Percentiles rank a stretch among this genome's conserved stretches.
Conservation (phyloP, 192 early-diverging fungal genomes). For the Spizellomyces punctatus region DNA sequence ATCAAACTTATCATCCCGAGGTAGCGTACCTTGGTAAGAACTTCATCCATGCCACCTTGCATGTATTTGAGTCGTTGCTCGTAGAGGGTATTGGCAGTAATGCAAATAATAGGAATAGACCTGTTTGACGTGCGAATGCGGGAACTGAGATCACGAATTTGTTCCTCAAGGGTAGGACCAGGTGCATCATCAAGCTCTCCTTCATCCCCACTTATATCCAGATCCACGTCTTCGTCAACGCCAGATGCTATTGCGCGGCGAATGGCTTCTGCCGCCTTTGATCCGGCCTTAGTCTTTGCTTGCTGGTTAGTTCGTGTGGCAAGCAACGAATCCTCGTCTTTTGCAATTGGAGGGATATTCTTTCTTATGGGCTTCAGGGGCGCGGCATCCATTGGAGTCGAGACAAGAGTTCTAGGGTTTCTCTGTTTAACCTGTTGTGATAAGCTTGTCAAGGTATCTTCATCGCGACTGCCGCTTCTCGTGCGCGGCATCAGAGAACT, state of each 20-base stretch:
- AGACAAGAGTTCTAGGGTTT: no score
- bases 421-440: no score
- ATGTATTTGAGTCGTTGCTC: background rate
- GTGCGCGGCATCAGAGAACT: no score
- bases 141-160: background rate
- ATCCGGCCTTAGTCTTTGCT: background rate
- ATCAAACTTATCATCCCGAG: no score
- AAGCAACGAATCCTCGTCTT: no score
- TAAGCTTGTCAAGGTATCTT: no score
- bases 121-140: background rate
- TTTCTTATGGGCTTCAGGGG: no score
- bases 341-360: no score
- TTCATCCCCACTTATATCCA: background rate
- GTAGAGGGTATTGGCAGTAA: background rate
- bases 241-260: background rate
- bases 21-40: background rate
- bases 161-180: background rate
- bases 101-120: background rate
- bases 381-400: no score
- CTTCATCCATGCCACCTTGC: background rate
- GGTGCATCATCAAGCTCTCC: background rate
- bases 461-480: no score
- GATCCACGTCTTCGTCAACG: background rate
- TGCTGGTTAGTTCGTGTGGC: no score
- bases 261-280: background rate